Conservation (phyloP, 1,139 yeast species). For the Pichia sp. region DNA sequence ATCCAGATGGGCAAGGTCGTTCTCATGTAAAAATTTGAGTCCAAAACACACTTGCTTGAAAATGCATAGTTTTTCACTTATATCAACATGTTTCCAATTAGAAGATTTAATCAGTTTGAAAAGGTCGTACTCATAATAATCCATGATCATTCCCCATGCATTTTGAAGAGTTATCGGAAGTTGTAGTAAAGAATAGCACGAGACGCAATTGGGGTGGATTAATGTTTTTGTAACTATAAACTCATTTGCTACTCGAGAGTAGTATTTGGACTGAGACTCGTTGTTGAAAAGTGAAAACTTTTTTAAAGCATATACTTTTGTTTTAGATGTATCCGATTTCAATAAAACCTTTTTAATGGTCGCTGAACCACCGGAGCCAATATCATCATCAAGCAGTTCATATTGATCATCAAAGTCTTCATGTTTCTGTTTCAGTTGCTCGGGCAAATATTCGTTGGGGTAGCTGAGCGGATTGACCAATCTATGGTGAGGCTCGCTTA, state of each 20-base stretch:
- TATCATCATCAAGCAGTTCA: constrained; percentile 33
- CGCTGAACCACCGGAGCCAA: constrained; percentile 71
- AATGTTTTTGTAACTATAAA: constrained; percentile 51
- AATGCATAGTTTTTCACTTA: constrained; percentile 49
- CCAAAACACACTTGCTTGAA: constrained; percentile 56
- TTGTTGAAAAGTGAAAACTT: constrained; percentile 52
- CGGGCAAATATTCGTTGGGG: constrained; percentile 58
- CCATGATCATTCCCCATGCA: constrained; percentile 75
- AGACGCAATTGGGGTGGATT: constrained; percentile 48
- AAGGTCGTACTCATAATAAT: constrained; percentile 53
- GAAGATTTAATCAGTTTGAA: constrained; percentile 38
- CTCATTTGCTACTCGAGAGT: constrained; percentile 57
- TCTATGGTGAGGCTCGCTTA: constrained; percentile 29
- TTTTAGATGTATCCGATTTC: constrained; percentile 6
- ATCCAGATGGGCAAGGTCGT: constrained; percentile 57
- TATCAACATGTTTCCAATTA: constrained; percentile 37
- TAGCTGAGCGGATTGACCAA: constrained; percentile 55
- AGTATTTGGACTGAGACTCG: constrained; percentile 54
- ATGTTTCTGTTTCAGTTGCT: constrained; percentile 28
- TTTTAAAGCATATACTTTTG: constrained; percentile 50
- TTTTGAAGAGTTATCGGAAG: constrained; percentile 55
- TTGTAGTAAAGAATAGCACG: constrained; percentile 47
- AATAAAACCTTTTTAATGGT: constrained; percentile 35
- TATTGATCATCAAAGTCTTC: constrained; percentile 20
- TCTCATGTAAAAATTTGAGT: constrained; percentile 45